Conservation (phyloP, 352 stramenopile species). For the Phytophthora megakarya region DNA sequence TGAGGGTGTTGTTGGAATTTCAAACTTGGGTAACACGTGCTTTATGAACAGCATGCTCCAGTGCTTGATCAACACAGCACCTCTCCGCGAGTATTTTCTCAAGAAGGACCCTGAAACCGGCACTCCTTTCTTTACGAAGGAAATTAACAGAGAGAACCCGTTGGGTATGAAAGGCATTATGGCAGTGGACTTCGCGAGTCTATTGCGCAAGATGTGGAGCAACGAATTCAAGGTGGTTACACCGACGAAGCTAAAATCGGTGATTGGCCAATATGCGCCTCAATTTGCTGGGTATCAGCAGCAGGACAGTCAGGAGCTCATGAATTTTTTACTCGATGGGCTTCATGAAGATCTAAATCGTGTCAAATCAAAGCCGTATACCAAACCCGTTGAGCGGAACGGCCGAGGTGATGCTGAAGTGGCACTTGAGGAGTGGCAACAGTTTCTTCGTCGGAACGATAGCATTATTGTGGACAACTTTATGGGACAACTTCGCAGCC, state of each 20-base stretch:
- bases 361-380: constrained; percentile 85
- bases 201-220: constrained; percentile 95
- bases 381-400: constrained; percentile 67
- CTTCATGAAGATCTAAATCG: constrained; percentile 93
- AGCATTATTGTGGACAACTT: constrained; percentile 92
- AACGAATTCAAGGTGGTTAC: constrained; percentile 87
- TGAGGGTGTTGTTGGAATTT: constrained; percentile 72
- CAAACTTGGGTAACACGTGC: constrained; percentile 84
- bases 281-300: constrained; percentile 91
- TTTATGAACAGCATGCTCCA: constrained; percentile 89
- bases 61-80: constrained; percentile 94
- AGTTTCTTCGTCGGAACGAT: constrained; percentile 92
- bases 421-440: constrained; percentile 75
- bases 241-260: constrained; percentile 77
- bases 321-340: constrained; percentile 92
- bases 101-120: constrained; percentile 60
- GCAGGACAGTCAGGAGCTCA: constrained; percentile 93
- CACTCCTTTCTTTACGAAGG: constrained; percentile 47
- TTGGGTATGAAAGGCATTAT: constrained; percentile 94
- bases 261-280: constrained; percentile 86
- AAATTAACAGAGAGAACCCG: constrained; percentile 97
- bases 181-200: constrained; percentile 93
- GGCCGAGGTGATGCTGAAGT: constrained; percentile 70
- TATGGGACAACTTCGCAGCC: constrained; percentile 87
- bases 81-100: constrained; percentile 95